Evolutionary conservation across 1,139 yeast species (phyloP), one percentile per base, ranked within the genome.

Genomic region (Yamadazyma jaroonii): DNA sequence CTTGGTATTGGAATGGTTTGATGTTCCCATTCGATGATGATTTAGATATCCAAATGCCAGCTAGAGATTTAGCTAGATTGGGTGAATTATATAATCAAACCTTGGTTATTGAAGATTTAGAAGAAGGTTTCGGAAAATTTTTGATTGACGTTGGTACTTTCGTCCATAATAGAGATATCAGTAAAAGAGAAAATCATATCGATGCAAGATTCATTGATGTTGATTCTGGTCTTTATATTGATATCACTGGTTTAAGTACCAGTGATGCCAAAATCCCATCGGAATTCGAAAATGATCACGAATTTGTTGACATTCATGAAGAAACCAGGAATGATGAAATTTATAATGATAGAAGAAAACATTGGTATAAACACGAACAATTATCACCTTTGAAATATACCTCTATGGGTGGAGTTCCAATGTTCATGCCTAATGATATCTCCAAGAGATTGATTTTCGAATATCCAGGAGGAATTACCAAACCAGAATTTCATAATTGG

Each of bases 11-110:
- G 67, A 79, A 79, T 50, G 84, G 84, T 0, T 52, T 75, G 49
- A 69, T 63, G 11, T 56, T 79, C 50, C 84, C 84, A 0, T 80
- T 84, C 83, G 85, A 80, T 53, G 67, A 68, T 36, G 86, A 79
- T 50, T 50, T 79, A 29, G 85, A 80, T 41, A 56, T 60, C 9
- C 66, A 61, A 42, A 59, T 61, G 64, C 67, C 69, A 3, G 43
- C 52, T 6, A 41, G 43, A 12, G 62, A 61, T 32, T 52, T 61
- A 40, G 57, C 53, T 11, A 46, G 54, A 24, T 49, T 61, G 30
- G 60, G 59, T 8, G 54, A 53, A 35, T 40, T 54, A 36, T 53
- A 59, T 43, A 72, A 72, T 47, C 67, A 67, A 42, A 48, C 60
- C 3, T 47, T 61, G 21, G 56, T 61, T 10, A 47, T 61, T 21